Evolutionary conservation across 2,329 filamentous ascomycete genomes (phyloP), one percentile per base, ranked within the genome.

Genomic region (Colletotrichum aenigma): DNA sequence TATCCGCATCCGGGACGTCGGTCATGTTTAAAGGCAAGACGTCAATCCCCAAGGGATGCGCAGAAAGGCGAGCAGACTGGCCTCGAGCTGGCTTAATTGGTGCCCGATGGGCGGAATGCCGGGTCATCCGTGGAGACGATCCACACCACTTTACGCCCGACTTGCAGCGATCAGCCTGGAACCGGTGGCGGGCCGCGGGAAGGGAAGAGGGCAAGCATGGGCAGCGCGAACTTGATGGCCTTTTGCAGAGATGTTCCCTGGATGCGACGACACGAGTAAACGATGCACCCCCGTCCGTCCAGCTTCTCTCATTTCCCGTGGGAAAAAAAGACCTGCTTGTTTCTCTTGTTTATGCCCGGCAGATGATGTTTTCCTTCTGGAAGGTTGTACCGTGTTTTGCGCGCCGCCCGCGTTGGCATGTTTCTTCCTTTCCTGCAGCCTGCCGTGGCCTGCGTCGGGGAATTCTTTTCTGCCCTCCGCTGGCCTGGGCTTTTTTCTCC

Each of bases 111-210:
- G 43, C 70, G 73, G 73, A 68, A 75, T 73, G 73, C 69, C 70
- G 70, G 64, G 62, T 34, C 38, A 28, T 55, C 43, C 70, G 69
- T 73, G 64, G 64, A 26, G 70, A 73, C 70, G 73, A 65, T 73
- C 73, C 73, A 75, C 73, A 62, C 64, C 70, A 60, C 56, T 66
- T 67, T 60, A 43, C 56, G 73, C 73, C 73, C 64, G 73, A 75
- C 73, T 73, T 73, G 65, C 73, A 75, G 56, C 73, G 73, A 75
- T 75, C 70, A 71, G 69, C 73, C 73, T 75, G 73, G 73, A 26
- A 67, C 38, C 26, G 52, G 52, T 66, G 67, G 68, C 68, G 70
- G 62, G 61, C 58, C 62, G 26, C 30, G 24, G 61, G 34, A 32
- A 24, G 30, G 24, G n/a, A 56, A 34, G n/a, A 16, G 38, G 38